Evolutionary conservation across 2,329 filamentous ascomycete genomes (phyloP).

Genomic region (Sarocladium kiliense): DNA sequence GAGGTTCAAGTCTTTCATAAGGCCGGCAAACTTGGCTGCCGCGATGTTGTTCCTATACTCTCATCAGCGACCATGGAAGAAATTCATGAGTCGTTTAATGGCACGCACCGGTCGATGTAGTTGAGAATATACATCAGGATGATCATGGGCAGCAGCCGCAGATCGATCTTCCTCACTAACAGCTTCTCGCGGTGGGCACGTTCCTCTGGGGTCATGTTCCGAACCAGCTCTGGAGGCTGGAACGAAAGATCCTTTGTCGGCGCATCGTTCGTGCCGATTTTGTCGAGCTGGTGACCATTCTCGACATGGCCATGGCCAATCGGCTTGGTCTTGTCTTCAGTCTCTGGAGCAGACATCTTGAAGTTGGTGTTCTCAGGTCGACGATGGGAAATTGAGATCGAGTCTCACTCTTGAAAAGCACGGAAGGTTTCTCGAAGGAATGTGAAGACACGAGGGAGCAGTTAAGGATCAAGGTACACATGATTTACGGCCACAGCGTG

Average conservation of each 20-base stretch:
- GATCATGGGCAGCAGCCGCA: slow-evolving; percentile 54
- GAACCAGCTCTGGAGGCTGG: slow-evolving; percentile 24
- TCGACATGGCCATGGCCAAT: background rate
- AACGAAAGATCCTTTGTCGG: slow-evolving; percentile 11
- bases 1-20: slow-evolving; percentile 40
- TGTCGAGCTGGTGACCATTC: background rate
- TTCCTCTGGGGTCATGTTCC: slow-evolving; percentile 40
- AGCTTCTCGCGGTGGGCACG: slow-evolving; percentile 42
- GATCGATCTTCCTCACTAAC: slow-evolving; percentile 56
- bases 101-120: slow-evolving; percentile 43
- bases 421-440: background rate
- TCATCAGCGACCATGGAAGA: background rate
- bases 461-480: background rate
- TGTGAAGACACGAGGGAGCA: background rate
- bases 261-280: background rate
- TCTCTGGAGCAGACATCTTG: background rate
- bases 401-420: background rate
- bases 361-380: background rate
- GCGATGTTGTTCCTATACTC: slow-evolving; percentile 30
- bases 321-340: background rate
- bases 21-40: slow-evolving; percentile 38
- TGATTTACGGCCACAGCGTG: background rate
- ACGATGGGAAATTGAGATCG: background rate
- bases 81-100: background rate
- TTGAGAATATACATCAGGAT: slow-evolving; percentile 63